Evolutionary conservation across 1,139 yeast species (phyloP), one percentile per base, ranked within the genome.

Genomic region (Lipomyces yarrowii): DNA sequence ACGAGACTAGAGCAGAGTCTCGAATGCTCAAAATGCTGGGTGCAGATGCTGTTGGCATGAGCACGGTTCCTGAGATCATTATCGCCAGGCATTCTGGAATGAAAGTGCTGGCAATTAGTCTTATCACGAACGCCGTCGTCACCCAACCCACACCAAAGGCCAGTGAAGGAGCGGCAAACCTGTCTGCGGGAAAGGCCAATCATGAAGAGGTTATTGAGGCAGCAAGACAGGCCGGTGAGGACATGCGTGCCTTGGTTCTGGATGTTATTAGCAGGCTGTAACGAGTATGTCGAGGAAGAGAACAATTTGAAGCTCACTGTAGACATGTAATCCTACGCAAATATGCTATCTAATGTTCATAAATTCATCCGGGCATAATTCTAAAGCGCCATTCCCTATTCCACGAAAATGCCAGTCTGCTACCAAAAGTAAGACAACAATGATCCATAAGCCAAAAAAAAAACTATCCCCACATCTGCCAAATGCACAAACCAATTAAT

Each of bases 41-140:
- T 7, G 98, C 92, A 59, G 98, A 94, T 77, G 91, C 96, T 0
- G 98, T 93, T 5, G 99, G 99, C 2, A 94, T 94, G 99, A 90
- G 97, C 67, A 94, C 98, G 0, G 98, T 93, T 48, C 98, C 99
- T 0, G 99, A 94, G 77, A 96, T 91, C 1, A 86, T 92, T 70
- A 89, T 91, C 15, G 98, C 97, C 2, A 87, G 97, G 74, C 98
- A 94, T 77, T 84, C 88, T 66, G 96, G 92, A 0, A 77, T 96
- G 79, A 83, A 82, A 70, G 96, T 91, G 3, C 80, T 94, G 69
- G 98, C 98, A 0, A 77, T 94, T 63, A 89, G 96, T 68, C 83
- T 94, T 70, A 89, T 94, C 69, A 94, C 98, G 37, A 94, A 94
- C 75, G 87, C 85, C 1, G 93, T 91, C 52, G 90, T 92, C 10